Evolutionary conservation across 2,329 filamentous ascomycete species (phyloP), one percentile per base, ranked within the genome.

Genomic region (Conoideocrella luteorostrata): DNA sequence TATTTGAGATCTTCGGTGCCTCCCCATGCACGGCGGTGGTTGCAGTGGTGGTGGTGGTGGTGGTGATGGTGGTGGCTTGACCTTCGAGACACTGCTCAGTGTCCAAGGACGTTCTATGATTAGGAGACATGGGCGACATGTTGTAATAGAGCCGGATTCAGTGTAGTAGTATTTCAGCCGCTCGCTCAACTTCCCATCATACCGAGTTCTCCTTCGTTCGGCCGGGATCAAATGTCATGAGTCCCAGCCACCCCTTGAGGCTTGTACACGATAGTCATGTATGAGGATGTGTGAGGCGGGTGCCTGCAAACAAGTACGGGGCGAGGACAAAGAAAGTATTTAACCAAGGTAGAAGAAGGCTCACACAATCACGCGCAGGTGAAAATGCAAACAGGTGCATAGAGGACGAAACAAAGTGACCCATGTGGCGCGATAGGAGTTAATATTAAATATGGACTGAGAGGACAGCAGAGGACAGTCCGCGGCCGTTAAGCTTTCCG

Each of bases 1-100:
- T 23, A 20, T 24, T 38, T 6, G 17, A 21, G 35, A 17, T 30
- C 22, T 24, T 38, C 22, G 12, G 11, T 10, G 5, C 18, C 24
- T 33, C 26, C 26, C 7, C 18, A 15, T 9, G 45, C 30, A 21
- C n/a, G 17, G 18, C 15, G n/a, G n/a, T n/a, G n/a, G n/a, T n/a
- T n/a, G n/a, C n/a, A n/a, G n/a, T n/a, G n/a, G n/a, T n/a, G n/a
- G n/a, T n/a, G n/a, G n/a, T n/a, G n/a, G n/a, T n/a, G n/a, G n/a
- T n/a, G n/a, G n/a, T n/a, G n/a, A n/a, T 15, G 12, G 15, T 30
- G n/a, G 26, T 18, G 12, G n/a, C 22, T 15, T 37, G 37, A 12
- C 24, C 21, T 17, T 40, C 43, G 26, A 22, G 37, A 24, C 36
- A 38, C 22, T n/a, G 15, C 22, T 30, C 11, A 26, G 41, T 40